Percentiles rank a stretch among this genome's conserved stretches.
These are phyloP conservation scores for Xerocomellus intermedius DNA, from an alignment of 768 basidiomycete species.

Conservation along the genomic window DNA sequence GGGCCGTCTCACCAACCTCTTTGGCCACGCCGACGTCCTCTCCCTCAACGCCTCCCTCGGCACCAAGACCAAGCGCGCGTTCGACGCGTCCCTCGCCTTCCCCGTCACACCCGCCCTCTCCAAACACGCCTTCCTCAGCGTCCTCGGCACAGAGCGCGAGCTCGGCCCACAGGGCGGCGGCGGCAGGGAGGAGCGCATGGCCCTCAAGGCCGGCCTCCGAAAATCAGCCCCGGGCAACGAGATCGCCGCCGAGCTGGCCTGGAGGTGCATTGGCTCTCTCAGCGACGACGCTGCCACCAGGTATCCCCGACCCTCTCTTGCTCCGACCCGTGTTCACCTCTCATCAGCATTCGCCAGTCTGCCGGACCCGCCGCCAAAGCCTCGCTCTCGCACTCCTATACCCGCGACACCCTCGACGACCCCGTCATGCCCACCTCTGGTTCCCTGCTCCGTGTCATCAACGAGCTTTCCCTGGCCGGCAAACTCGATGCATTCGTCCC, in stretches of 20 bases:
- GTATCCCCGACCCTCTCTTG: conserved; percentile 35
- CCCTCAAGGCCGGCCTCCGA: conserved; percentile 66
- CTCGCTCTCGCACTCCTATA: conserved; percentile 74
- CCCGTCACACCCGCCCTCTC: conserved; percentile 62
- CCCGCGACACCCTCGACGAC: conserved; percentile 48
- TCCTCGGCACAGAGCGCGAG: conserved; percentile 78
- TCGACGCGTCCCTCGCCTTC: conserved; percentile 63
- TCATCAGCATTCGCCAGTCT: conserved; percentile 71
- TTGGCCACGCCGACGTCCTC: conserved; percentile 88
- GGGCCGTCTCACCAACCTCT: conserved; percentile 79
- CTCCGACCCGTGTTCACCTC: conserved; percentile 1
- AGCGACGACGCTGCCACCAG: conserved; percentile 77
- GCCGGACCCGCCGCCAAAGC: conserved; percentile 84
- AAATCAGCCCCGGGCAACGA: conserved; percentile 52
- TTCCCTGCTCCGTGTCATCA: conserved; percentile 18
- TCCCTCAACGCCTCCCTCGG: conserved; percentile 82
- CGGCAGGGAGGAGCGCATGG: conserved; percentile 39
- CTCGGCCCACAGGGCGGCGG: conserved; percentile 38
- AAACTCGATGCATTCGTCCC: conserved; percentile 22
- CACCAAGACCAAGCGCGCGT: conserved; percentile 83
- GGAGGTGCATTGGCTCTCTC: conserved; percentile 73
- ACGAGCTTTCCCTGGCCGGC: conserved; percentile 20
- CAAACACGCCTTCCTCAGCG: conserved; percentile 66
- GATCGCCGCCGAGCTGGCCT: conserved; percentile 77
- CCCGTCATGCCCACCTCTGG: conserved; percentile 28